Evolutionary conservation across 345 rosid species (phyloP).

Genomic region (Erysimum cheiranthoides): DNA sequence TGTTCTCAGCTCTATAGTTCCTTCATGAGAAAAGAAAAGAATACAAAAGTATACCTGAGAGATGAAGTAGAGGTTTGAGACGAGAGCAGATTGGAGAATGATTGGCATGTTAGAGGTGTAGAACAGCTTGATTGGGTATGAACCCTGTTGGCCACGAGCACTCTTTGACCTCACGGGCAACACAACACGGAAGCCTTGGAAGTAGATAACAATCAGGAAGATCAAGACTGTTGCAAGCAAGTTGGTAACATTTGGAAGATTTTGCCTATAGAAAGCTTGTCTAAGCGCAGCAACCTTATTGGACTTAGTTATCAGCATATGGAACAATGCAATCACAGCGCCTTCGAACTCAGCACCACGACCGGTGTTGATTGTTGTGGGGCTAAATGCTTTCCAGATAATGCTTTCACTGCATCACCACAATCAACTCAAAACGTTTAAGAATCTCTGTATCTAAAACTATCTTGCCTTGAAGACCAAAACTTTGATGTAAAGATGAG

Average conservation of each 20-base stretch:
- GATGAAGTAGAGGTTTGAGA: constrained; percentile 71
- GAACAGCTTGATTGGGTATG: constrained; percentile 78
- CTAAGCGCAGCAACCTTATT: constrained; percentile 72
- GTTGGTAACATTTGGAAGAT: constrained; percentile 79
- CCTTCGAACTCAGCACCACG: constrained; percentile 84
- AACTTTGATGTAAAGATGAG: constrained; percentile 1
- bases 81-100: constrained; percentile 81
- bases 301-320: constrained; percentile 60
- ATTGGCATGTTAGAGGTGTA: constrained; percentile 89
- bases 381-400: constrained; percentile 80
- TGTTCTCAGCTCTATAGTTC: background rate
- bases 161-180: constrained; percentile 76
- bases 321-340: constrained; percentile 77
- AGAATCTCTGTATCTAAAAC: background rate
- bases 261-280: constrained; percentile 76
- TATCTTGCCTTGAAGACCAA: background rate
- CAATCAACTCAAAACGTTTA: constrained; percentile 2
- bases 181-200: constrained; percentile 80
- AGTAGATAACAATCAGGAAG: constrained; percentile 68
- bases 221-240: constrained; percentile 71
- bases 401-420: constrained; percentile 61
- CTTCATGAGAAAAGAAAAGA: background rate
- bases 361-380: constrained; percentile 76
- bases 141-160: constrained; percentile 80
- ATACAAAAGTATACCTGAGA: constrained; percentile 57